These are phyloP conservation scores for Sarocladium strictum DNA, from an alignment of 2,329 filamentous ascomycete species.

Conservation along the genomic window DNA sequence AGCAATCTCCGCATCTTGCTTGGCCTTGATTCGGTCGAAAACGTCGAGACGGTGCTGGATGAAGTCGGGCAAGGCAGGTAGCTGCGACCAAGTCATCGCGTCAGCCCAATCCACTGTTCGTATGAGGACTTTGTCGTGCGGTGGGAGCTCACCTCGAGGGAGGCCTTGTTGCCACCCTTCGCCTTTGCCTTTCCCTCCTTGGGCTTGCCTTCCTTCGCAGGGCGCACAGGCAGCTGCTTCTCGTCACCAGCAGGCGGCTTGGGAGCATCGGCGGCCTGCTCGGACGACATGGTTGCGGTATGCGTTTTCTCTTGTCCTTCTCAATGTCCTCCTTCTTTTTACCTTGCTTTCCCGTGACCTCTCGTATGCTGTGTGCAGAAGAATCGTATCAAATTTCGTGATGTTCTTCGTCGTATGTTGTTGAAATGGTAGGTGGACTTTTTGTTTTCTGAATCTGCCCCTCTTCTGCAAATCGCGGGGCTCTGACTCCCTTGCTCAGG, in stretches of 20 bases:
- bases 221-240: slow-evolving; percentile 27
- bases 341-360: background rate
- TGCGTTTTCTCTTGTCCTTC: background rate
- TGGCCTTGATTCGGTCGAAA: slow-evolving; percentile 83
- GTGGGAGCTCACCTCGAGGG: slow-evolving; percentile 38
- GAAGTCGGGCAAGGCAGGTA: slow-evolving; percentile 59
- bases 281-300: slow-evolving; percentile 27
- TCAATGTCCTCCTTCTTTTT: background rate
- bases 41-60: slow-evolving; percentile 78
- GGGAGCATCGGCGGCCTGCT: slow-evolving; percentile 26
- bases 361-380: no score
- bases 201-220: slow-evolving; percentile 31
- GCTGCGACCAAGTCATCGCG: slow-evolving; percentile 16
- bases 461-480: slow-evolving; percentile 5
- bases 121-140: no score
- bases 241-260: slow-evolving; percentile 26
- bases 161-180: slow-evolving; percentile 55
- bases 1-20: slow-evolving; percentile 69
- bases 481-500: background rate
- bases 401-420: background rate
- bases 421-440: background rate
- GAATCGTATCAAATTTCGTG: no score
- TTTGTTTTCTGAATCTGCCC: background rate
- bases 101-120: no score
- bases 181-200: slow-evolving; percentile 36